A percentile compares a stretch with the other conserved stretches of the same genome.
Conservation (phyloP, 2,329 filamentous ascomycete genomes). For the Fusarium luffae region DNA sequence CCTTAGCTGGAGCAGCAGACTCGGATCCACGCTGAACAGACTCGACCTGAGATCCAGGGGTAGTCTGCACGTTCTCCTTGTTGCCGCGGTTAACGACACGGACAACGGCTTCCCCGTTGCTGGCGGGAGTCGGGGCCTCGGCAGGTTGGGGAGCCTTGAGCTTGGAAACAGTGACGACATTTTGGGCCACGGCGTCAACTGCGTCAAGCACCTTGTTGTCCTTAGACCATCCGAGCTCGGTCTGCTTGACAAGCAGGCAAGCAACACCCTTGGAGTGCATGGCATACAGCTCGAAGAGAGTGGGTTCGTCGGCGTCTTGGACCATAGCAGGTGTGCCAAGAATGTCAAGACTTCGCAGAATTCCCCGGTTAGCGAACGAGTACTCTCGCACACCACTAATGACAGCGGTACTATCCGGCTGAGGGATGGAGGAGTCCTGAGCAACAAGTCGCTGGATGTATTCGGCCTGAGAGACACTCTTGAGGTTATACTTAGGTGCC, state of each 20-base stretch:
- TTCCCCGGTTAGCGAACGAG: conserved; percentile 86
- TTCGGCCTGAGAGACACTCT: conserved; percentile 84
- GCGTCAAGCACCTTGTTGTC: conserved; percentile 88
- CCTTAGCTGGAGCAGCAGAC: conserved; percentile 51
- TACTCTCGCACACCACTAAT: conserved; percentile 97
- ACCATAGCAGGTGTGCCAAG: conserved; percentile 76
- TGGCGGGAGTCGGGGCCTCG: conserved; percentile 47
- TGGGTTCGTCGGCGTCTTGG: conserved; percentile 73
- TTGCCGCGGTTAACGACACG: conserved; percentile 51
- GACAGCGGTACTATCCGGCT: conserved; percentile 94
- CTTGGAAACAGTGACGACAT: conserved; percentile 79
- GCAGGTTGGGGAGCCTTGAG: conserved; percentile 65
- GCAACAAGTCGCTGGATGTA: conserved; percentile 83
- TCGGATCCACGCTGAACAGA: conserved; percentile 49
- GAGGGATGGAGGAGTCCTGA: conserved; percentile 78
- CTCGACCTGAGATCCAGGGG: conserved; percentile 42
- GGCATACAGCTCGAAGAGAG: conserved; percentile 92
- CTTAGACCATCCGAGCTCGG: conserved; percentile 89
- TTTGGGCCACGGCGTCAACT: conserved; percentile 79
- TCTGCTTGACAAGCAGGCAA: conserved; percentile 84
- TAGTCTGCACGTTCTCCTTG: conserved; percentile 52
- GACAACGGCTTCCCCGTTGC: conserved; percentile 52
- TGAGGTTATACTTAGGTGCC: conserved; percentile 89
- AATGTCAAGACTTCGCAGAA: conserved; percentile 90
- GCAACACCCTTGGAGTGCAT: conserved; percentile 99